phyloP scores from a whole-genome alignment of 1,284 basidiomycete species.

The Microbotryum scabiosae region DNA sequence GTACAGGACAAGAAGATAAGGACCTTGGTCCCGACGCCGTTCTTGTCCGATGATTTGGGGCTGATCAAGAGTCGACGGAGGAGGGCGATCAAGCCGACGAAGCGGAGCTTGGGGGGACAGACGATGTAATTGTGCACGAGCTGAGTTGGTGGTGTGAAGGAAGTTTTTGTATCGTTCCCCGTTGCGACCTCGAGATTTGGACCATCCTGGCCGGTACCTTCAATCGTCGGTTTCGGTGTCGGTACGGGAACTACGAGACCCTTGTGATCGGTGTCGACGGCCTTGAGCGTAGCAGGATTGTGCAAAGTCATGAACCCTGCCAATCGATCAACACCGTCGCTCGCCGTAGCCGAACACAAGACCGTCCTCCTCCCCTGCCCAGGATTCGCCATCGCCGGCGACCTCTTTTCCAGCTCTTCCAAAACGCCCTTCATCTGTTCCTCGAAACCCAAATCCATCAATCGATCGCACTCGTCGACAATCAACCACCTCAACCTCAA shows the following conservation, averaged over 20 bases:
- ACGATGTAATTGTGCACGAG: constrained; percentile 87
- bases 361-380: constrained; percentile 53
- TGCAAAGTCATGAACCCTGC: constrained; percentile 65
- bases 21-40: constrained; percentile 48
- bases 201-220: not conserved
- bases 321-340: constrained; percentile 87
- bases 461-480: constrained; percentile 89
- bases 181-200: constrained; percentile 5
- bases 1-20: constrained; percentile 96
- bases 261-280: constrained; percentile 32
- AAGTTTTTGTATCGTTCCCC: constrained; percentile 41
- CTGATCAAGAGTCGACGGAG: constrained; percentile 58
- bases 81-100: constrained; percentile 83
- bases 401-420: constrained; percentile 57
- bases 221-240: not conserved
- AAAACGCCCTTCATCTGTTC: constrained; percentile 62
- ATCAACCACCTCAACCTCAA: constrained; percentile 67
- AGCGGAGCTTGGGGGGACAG: constrained; percentile 83
- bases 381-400: constrained; percentile 36
- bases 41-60: constrained; percentile 37
- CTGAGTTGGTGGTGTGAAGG: constrained; percentile 89
- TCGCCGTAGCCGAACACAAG: constrained; percentile 92
- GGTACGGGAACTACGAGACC: constrained; percentile 7
- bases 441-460: constrained; percentile 55
- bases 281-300: constrained; percentile 57